Conservation (phyloP, 805 yeast genomes). For the Spathaspora hagerdaliae region DNA sequence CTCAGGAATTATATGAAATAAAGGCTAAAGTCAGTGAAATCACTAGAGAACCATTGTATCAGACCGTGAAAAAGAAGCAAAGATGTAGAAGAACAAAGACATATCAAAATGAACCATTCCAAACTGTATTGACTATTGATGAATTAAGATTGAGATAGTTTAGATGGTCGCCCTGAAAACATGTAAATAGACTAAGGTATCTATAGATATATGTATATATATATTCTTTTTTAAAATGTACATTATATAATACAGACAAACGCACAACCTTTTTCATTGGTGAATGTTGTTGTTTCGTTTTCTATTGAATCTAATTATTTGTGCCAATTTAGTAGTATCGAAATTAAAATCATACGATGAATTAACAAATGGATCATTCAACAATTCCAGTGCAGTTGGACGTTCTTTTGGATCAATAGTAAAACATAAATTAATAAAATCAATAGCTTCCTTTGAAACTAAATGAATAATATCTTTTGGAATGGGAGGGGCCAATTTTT, state of each 20-base stretch:
- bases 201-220: background rate
- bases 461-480: conserved; percentile 76
- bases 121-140: conserved; percentile 73
- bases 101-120: conserved; percentile 67
- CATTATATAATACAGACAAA: too few species aligned
- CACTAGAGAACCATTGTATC: conserved; percentile 72
- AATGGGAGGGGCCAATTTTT: conserved; percentile 91
- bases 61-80: conserved; percentile 52
- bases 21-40: conserved; percentile 83
- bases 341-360: conserved; percentile 42
- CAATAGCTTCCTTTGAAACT: conserved; percentile 62
- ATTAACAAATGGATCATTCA: conserved; percentile 50
- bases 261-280: too few species aligned
- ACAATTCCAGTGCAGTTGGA: conserved; percentile 76
- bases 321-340: conserved; percentile 50
- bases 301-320: conserved; percentile 37
- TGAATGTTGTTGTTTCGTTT: background rate
- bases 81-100: conserved; percentile 78
- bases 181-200: too few species aligned
- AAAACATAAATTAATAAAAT: conserved; percentile 75
- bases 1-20: conserved; percentile 44
- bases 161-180: background rate
- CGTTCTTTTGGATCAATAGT: conserved; percentile 70
- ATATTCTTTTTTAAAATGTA: background rate
- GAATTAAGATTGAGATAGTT: conserved; percentile 53